Conservation (phyloP, 2,329 filamentous ascomycete genomes). For the Echinosphaeria canescens region DNA sequence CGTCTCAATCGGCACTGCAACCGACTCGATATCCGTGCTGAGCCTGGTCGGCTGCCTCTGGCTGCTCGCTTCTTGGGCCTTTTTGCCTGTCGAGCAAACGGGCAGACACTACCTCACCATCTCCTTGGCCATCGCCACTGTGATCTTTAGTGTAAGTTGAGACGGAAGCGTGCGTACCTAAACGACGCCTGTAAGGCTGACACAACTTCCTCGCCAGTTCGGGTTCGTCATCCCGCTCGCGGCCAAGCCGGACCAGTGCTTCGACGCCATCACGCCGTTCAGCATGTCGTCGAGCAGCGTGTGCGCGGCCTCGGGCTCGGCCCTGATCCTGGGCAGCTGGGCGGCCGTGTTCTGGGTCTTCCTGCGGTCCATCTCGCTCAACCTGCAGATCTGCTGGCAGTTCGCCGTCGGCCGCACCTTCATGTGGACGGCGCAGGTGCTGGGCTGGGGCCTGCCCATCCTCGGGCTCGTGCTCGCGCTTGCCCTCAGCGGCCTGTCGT, state of each 20-base stretch:
- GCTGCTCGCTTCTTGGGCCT: constrained; percentile 57
- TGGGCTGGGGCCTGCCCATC: constrained; percentile 70
- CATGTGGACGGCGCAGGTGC: constrained; percentile 63
- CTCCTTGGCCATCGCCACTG: constrained; percentile 54
- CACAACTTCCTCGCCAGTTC: constrained; percentile 36
- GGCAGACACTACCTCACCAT: constrained; percentile 85
- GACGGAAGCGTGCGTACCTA: too few relatives aligned
- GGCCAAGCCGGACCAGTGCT: constrained; percentile 60
- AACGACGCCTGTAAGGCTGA: too few relatives aligned
- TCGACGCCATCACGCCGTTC: constrained; percentile 77
- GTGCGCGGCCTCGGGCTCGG: constrained; percentile 74
- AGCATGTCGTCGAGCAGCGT: constrained; percentile 67
- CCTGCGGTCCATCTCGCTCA: constrained; percentile 71
- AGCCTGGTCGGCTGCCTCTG: constrained; percentile 53
- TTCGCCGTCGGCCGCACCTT: constrained; percentile 71
- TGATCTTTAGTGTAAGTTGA: constrained; percentile 55
- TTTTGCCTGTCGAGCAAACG: constrained; percentile 73
- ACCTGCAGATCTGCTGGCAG: constrained; percentile 97
- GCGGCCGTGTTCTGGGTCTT: constrained; percentile 78
- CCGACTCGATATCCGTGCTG: constrained; percentile 68
- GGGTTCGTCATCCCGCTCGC: constrained; percentile 81
- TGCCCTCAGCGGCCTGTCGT: constrained; percentile 77
- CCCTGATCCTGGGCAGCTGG: constrained; percentile 74
- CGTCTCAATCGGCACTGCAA: constrained; percentile 32
- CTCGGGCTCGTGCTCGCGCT: constrained; percentile 58